phyloP scores from a whole-genome alignment of 192 early-diverging fungal species.

The Umbelopsis sp. region DNA sequence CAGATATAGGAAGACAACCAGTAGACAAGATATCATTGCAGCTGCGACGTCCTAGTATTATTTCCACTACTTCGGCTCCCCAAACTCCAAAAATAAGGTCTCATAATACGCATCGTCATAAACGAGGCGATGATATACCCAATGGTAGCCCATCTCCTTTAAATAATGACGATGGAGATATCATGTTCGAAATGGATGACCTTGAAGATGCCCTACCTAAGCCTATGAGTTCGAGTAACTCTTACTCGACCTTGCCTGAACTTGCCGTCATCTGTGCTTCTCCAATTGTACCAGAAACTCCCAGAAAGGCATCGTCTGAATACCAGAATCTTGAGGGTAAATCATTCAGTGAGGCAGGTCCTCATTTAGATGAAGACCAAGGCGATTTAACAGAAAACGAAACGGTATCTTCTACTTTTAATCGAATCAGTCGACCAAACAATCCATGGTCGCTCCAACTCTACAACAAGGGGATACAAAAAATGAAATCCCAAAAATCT shows the following conservation, averaged over 20 bases:
- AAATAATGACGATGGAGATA: slow-evolving; percentile 2
- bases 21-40: slow-evolving; percentile 20
- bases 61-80: slow-evolving; percentile 32
- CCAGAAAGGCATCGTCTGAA: background rate
- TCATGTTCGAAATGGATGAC: slow-evolving; percentile 32
- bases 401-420: background rate
- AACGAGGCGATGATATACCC: slow-evolving; percentile 8
- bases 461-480: slow-evolving; percentile 26
- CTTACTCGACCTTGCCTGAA: slow-evolving; percentile 1
- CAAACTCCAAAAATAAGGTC: slow-evolving; percentile 24
- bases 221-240: background rate
- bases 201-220: background rate
- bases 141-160: background rate
- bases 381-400: background rate
- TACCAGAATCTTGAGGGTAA: background rate
- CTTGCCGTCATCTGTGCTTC: background rate
- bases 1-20: background rate
- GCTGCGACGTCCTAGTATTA: slow-evolving; percentile 20
- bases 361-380: background rate
- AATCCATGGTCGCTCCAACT: slow-evolving; percentile 35
- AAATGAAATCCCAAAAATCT: slow-evolving; percentile 18
- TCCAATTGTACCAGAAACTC: background rate
- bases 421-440: slow-evolving; percentile 14
- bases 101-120: slow-evolving; percentile 4
- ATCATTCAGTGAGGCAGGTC: background rate